Conservation (phyloP, 2,329 filamentous ascomycete genomes). For the Talaromyces sp. region DNA sequence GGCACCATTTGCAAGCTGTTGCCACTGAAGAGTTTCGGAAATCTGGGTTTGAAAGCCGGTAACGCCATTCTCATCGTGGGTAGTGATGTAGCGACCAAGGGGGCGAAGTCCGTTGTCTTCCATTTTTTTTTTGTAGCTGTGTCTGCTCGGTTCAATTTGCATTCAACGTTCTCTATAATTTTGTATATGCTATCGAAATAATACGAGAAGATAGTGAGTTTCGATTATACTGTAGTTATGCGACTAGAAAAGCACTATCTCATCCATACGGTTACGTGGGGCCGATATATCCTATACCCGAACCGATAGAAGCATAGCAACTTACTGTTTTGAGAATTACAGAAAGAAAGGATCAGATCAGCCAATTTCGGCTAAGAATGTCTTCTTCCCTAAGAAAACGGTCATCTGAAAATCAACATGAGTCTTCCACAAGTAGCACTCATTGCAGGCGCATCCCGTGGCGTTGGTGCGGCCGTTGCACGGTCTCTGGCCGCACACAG, state of each 20-base stretch:
- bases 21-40: neutral
- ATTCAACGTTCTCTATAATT: neutral
- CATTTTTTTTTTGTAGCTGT: neutral
- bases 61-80: conserved; percentile 6
- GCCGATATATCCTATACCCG: neutral
- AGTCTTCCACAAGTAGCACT: conserved; percentile 30
- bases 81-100: neutral
- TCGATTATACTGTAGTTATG: neutral
- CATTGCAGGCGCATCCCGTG: conserved; percentile 37
- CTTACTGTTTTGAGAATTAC: neutral
- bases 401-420: neutral
- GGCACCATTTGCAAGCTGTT: conserved; percentile 12
- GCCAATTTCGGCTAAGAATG: neutral
- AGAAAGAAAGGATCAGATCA: neutral
- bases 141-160: neutral
- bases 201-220: neutral
- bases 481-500: conserved; percentile 33
- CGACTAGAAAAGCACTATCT: neutral
- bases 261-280: neutral
- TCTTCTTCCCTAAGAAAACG: neutral
- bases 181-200: neutral
- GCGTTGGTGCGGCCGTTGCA: conserved; percentile 36
- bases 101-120: neutral
- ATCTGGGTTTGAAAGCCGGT: neutral
- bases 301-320: neutral